A percentile compares a stretch with the other conserved stretches of the same genome.
Conservation (phyloP, 306 rosid species). For the Medicago ruthenica region DNA sequence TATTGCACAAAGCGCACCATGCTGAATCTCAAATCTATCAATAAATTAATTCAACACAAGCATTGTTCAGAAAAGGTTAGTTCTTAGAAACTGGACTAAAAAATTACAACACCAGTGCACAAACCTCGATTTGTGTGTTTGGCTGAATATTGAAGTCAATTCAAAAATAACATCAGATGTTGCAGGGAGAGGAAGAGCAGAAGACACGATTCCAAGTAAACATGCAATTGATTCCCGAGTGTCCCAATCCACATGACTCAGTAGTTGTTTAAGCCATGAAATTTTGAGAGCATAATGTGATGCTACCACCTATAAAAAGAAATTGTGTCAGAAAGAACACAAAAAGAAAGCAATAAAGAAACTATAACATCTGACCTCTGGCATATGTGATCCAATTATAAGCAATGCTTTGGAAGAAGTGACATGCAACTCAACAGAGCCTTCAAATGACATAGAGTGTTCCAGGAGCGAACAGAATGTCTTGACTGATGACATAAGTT, state of each 20-base stretch:
- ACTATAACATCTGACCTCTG: constrained; percentile 64
- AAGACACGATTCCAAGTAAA: constrained; percentile 90
- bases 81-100: constrained; percentile 4
- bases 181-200: constrained; percentile 62
- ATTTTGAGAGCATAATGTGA: constrained; percentile 66
- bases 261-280: constrained; percentile 82
- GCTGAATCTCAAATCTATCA: constrained; percentile 88
- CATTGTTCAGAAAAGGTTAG: background rate
- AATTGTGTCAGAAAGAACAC: constrained; percentile 42
- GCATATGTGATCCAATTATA: constrained; percentile 73
- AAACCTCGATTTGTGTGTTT: constrained; percentile 71
- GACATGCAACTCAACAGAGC: constrained; percentile 88
- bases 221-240: constrained; percentile 95
- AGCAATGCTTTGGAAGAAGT: constrained; percentile 85
- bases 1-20: constrained; percentile 85
- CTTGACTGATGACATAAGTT: constrained; percentile 63
- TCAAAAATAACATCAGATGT: constrained; percentile 64
- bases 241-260: constrained; percentile 83
- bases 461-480: constrained; percentile 74
- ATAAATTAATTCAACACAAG: constrained; percentile 44
- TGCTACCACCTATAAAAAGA: constrained; percentile 73
- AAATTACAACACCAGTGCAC: constrained; percentile 37
- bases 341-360: constrained; percentile 44
- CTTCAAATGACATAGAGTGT: constrained; percentile 90
- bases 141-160: constrained; percentile 65